Evolutionary conservation across 164 flowering plant genomes (phyloP).

Genomic region (Magnolia officinalis): DNA sequence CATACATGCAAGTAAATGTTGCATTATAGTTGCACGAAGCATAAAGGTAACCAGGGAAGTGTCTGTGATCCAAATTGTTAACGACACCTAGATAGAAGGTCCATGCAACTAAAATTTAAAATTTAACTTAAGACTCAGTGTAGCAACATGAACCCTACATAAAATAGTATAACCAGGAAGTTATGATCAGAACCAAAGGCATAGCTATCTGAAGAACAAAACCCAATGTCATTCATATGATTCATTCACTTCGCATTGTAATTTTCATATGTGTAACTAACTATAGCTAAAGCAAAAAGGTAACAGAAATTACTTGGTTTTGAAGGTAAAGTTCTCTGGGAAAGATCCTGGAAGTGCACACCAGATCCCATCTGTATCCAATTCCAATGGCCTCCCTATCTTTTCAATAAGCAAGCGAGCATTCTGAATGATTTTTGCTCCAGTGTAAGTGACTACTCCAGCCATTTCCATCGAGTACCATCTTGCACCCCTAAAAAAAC

Average conservation of each 20-base stretch:
- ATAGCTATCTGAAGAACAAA: neutral
- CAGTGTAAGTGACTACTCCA: conserved; percentile 98
- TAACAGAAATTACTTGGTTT: conserved; percentile 59
- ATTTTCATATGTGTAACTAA: neutral
- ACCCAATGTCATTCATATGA: neutral
- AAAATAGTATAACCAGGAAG: too few species aligned
- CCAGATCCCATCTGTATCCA: conserved; percentile 99
- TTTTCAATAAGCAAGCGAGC: conserved; percentile 90
- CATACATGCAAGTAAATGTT: too few species aligned
- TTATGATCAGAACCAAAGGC: too few species aligned
- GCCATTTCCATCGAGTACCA: conserved; percentile 99
- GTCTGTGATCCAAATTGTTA: too few species aligned
- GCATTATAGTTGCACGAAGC: too few species aligned
- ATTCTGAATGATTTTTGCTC: conserved; percentile 98
- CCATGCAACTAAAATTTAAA: too few species aligned
- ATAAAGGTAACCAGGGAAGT: too few species aligned
- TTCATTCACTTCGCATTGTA: neutral
- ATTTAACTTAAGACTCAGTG: too few species aligned
- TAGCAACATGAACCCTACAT: too few species aligned
- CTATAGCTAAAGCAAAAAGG: neutral
- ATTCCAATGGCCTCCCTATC: conserved; percentile 94
- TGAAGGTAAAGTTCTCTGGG: conserved; percentile 95
- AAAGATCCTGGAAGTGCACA: conserved; percentile 96
- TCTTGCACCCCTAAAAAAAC: conserved; percentile 81
- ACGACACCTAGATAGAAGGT: too few species aligned